Base-by-base conservation (phyloP, 2,329 filamentous ascomycete species). In the Paecilomyces variotii region DNA sequence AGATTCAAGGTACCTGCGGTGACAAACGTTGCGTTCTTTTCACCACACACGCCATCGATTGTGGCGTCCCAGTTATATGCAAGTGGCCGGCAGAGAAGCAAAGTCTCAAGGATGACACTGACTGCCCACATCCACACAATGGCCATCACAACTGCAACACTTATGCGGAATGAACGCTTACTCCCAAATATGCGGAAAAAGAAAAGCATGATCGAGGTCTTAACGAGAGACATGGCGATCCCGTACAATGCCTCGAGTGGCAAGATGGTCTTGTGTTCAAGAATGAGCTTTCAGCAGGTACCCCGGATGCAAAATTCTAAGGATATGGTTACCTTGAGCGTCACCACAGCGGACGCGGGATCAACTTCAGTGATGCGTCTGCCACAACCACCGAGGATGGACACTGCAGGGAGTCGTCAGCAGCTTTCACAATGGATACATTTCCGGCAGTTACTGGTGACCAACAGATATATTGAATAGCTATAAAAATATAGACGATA, bases 31-130 rank as follows among this genome's bases (percentile, higher is more conserved):
- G 2, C 19, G 10, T 34, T 26, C 19, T 7, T 26, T 26, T 12
- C 5, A 35, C 19, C 54, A 35, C 60, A 62, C 2, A 24, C 3
- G 26, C 56, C 58, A 2, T 52, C 11, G 19, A 54, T 54, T 5
- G 27, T n/a, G 32, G 49, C 34, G n/a, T 62, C n/a, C 60, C 60
- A 62, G 26, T 39, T 25, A 19, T 59, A 55, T 4, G 45, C 49
- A 10, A 62, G 39, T 26, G 60, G 60, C 11, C 60, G 56, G 51
- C 60, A 62, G 24, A 52, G 57, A 1, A 60, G 30, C 7, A 60
- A 7, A 32, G 34, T 32, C 14, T 49, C 25, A 5, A 59, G 14
- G 14, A 59, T 19, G 30, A 52, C 19, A 24, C 53, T 54, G 28
- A 54, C n/a, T 4, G 53, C 53, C 53, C 53, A 54, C 53, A 54